A percentile compares a stretch with the other conserved stretches of the same genome.
phyloP scores from a whole-genome alignment of 306 rosid genomes.

The Quercus engelmannii region DNA sequence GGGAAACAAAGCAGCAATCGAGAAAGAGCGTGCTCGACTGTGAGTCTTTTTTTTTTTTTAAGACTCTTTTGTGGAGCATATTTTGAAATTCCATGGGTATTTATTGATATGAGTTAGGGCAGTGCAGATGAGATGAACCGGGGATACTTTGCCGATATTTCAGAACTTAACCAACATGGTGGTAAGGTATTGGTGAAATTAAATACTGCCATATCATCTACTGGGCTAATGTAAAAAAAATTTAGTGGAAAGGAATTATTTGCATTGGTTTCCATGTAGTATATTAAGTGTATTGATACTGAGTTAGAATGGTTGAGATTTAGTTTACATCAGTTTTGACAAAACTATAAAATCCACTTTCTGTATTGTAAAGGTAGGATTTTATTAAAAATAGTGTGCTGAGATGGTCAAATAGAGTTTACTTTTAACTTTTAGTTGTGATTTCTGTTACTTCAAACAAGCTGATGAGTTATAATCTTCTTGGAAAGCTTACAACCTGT shows the following conservation, averaged over 20 bases:
- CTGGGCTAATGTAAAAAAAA: neutral
- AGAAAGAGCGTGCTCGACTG: slow-evolving; percentile 90
- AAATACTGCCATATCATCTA: neutral
- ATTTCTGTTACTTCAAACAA: neutral
- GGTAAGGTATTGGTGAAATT: slow-evolving; percentile 59
- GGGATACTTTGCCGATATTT: slow-evolving; percentile 79
- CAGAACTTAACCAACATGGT: slow-evolving; percentile 70
- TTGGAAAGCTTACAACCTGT: neutral
- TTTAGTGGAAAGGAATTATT: neutral
- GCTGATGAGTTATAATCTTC: neutral
- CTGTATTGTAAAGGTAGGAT: neutral
- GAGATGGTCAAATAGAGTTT: neutral
- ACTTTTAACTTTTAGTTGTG: neutral
- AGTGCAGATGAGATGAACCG: slow-evolving; percentile 88
- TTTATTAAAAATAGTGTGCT: neutral
- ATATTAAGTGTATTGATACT: neutral
- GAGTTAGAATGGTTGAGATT: neutral
- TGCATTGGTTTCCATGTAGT: neutral
- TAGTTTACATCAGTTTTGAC: neutral
- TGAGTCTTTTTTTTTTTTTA: slow-evolving; percentile 30
- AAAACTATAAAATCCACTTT: neutral
- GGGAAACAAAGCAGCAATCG: slow-evolving; percentile 56
- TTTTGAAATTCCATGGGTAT: slow-evolving; percentile 20
- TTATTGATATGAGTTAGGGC: slow-evolving; percentile 40
- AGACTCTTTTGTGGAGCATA: neutral